These are phyloP conservation scores for Tillandsia leiboldiana DNA, from an alignment of 176 grass and related monocot species.

Conservation along the genomic window DNA sequence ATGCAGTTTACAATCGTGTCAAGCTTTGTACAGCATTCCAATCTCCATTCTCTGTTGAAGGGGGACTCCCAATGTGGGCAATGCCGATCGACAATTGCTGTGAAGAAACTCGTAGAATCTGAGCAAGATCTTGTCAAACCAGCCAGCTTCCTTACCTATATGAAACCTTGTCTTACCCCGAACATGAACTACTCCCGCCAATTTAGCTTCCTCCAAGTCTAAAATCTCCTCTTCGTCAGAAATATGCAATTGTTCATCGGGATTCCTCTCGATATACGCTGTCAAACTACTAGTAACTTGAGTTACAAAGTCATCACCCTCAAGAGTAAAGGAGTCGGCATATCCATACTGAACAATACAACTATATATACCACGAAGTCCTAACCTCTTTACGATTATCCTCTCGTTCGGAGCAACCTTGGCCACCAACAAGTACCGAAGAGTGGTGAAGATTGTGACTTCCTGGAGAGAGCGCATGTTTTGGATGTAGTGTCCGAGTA, in stretches of 20 bases:
- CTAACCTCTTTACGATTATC: conserved; percentile 17
- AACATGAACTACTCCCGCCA: conserved; percentile 44
- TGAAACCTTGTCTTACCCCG: conserved; percentile 68
- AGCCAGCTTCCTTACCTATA: conserved; percentile 34
- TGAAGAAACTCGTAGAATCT: conserved; percentile 70
- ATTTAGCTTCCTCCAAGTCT: conserved; percentile 34
- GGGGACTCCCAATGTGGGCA: conserved; percentile 46
- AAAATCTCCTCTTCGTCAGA: conserved; percentile 23
- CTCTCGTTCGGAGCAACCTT: conserved; percentile 29
- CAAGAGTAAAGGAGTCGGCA: conserved; percentile 31
- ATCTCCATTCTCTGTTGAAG: conserved; percentile 69
- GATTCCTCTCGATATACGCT: conserved; percentile 16
- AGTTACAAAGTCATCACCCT: conserved; percentile 27
- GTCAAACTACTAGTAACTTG: conserved; percentile 34
- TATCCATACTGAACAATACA: conserved; percentile 36
- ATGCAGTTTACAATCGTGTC: background rate
- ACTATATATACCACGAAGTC: conserved; percentile 21
- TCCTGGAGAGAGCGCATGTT: conserved; percentile 30
- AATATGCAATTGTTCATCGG: background rate
- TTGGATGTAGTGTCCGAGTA: conserved; percentile 40
- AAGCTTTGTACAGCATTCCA: conserved; percentile 60
- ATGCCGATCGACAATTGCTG: conserved; percentile 45
- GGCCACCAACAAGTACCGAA: conserved; percentile 24
- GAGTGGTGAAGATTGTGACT: conserved; percentile 39
- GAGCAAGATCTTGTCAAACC: conserved; percentile 54